Conservation (phyloP, 495 filamentous ascomycete genomes). For the Trichoderma asperelloides region DNA sequence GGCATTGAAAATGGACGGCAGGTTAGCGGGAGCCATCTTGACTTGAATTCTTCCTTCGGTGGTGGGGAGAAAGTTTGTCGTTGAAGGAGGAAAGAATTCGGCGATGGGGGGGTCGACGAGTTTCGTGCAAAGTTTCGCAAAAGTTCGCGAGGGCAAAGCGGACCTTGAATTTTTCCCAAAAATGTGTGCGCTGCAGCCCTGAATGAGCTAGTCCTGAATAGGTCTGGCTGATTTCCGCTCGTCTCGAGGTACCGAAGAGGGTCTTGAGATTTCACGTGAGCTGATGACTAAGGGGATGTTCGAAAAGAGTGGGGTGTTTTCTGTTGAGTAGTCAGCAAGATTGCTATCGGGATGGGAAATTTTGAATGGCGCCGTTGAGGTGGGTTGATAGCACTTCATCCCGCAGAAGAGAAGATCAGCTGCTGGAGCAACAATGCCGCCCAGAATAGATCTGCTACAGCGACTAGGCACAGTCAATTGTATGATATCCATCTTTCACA, state of each 20-base stretch:
- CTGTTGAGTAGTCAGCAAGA: not conserved
- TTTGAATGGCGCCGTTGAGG: not conserved
- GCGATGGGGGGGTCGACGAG: conserved; percentile 17
- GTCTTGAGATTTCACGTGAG: conserved; percentile 1
- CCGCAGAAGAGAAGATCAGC: not conserved
- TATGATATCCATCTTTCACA: conserved; percentile 25
- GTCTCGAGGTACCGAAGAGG: not conserved
- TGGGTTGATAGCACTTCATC: not conserved
- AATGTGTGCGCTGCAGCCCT: conserved; percentile 25
- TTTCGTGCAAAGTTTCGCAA: conserved; percentile 12
- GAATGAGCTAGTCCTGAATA: conserved; percentile 13
- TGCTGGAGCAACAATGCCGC: conserved; percentile 51
- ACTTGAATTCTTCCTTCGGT: conserved; percentile 41
- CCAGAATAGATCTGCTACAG: conserved; percentile 56
- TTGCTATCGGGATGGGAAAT: conserved; percentile 2
- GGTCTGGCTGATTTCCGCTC: not conserved
- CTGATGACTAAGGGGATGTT: not conserved
- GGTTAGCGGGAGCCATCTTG: conserved; percentile 90
- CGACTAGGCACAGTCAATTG: conserved; percentile 55
- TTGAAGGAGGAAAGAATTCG: conserved; percentile 17
- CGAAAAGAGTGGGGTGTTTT: not conserved
- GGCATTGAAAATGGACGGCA: conserved; percentile 73
- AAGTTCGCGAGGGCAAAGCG: conserved; percentile 18
- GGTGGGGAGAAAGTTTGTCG: conserved; percentile 34
- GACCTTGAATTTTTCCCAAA: conserved; percentile 13